phyloP scores from a whole-genome alignment of 1,139 yeast species.

The Geotrichum siamense region DNA sequence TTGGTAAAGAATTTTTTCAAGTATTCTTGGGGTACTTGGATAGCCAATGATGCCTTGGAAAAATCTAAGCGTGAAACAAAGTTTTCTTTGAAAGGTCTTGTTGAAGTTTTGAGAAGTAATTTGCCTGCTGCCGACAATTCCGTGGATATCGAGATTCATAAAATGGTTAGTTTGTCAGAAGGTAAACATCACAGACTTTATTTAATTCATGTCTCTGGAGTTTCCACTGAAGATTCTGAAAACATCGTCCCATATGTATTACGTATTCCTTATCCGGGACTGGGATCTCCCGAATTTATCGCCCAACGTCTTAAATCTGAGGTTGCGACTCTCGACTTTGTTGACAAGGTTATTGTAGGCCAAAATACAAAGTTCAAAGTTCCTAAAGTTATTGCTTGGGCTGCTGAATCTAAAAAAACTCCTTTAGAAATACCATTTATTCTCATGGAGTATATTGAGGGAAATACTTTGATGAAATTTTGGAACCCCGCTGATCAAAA shows the following conservation, averaged over 20 bases:
- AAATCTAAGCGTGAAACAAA: constrained; percentile 70
- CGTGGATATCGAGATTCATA: constrained; percentile 45
- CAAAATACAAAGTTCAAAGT: constrained; percentile 34
- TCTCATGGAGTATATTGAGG: constrained; percentile 70
- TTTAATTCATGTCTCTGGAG: constrained; percentile 37
- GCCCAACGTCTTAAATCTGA: constrained; percentile 72
- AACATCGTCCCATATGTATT: constrained; percentile 44
- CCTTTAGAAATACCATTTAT: constrained; percentile 66
- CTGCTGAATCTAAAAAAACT: constrained; percentile 49
- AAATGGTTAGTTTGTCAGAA: constrained; percentile 80
- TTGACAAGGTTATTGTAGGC: constrained; percentile 39
- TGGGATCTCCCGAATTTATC: constrained; percentile 53
- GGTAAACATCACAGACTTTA: constrained; percentile 90
- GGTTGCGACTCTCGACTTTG: constrained; percentile 87
- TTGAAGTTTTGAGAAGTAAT: constrained; percentile 32
- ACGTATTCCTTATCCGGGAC: constrained; percentile 69
- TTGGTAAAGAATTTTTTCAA: constrained; percentile 69
- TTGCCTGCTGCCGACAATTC: constrained; percentile 26
- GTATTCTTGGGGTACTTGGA: constrained; percentile 95
- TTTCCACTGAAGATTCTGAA: constrained; percentile 14
- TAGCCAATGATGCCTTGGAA: constrained; percentile 66
- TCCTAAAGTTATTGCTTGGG: constrained; percentile 73
- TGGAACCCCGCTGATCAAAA: constrained; percentile 78
- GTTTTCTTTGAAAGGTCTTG: constrained; percentile 72
- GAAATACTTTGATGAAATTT: constrained; percentile 73